phyloP scores from a whole-genome alignment of 495 filamentous ascomycete genomes.

The Lasiosphaeriaceae sp. region DNA sequence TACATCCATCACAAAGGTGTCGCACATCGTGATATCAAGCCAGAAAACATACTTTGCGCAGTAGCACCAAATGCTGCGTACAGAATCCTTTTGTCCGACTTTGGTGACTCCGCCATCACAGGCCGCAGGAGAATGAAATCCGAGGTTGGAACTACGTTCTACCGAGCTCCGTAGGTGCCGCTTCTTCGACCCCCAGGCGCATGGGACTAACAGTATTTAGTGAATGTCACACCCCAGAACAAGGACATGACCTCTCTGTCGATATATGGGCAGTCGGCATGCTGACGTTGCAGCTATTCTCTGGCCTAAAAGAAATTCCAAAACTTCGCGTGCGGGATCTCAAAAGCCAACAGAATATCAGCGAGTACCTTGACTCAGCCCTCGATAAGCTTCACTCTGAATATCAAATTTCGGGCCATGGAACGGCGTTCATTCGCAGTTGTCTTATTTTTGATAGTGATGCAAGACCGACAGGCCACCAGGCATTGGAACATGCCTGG shows the following conservation, averaged over 20 bases:
- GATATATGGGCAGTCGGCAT: conserved; percentile 51
- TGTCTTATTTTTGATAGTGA: conserved; percentile 75
- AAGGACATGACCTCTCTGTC: conserved; percentile 22
- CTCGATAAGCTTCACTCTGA: conserved; percentile 63
- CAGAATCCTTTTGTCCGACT: conserved; percentile 68
- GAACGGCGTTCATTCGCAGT: conserved; percentile 66
- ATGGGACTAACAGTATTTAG: conserved; percentile 11
- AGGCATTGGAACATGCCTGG: conserved; percentile 68
- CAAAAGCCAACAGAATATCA: conserved; percentile 11
- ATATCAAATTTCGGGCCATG: conserved; percentile 63
- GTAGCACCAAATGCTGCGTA: conserved; percentile 49
- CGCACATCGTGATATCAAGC: conserved; percentile 91
- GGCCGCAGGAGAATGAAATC: conserved; percentile 54
- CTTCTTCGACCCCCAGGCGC: background rate
- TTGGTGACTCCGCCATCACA: conserved; percentile 57
- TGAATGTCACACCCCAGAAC: conserved; percentile 16
- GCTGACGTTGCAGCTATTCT: conserved; percentile 21
- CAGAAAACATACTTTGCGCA: conserved; percentile 84
- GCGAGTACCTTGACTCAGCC: conserved; percentile 20
- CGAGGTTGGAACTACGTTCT: conserved; percentile 60
- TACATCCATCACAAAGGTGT: conserved; percentile 78
- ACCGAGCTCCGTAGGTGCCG: conserved; percentile 64
- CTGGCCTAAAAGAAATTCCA: conserved; percentile 15
- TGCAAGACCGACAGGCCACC: conserved; percentile 68
- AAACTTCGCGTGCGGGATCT: conserved; percentile 5